A percentile compares a stretch with the other conserved stretches of the same genome.
Evolutionary conservation across 768 basidiomycete species (phyloP).

Genomic region (Lentinula edodes): DNA sequence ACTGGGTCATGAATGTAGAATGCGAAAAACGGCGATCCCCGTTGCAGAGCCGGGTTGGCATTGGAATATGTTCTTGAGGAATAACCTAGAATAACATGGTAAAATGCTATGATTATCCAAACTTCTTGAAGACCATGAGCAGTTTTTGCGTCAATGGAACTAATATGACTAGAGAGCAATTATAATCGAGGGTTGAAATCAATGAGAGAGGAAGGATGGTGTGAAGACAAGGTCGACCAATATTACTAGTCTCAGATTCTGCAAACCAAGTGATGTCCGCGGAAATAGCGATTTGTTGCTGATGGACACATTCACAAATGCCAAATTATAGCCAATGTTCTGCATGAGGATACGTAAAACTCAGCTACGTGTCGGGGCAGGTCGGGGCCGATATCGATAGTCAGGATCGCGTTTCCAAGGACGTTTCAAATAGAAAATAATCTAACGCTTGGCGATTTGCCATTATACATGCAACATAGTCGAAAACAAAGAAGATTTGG

Average conservation of each 20-base stretch:
- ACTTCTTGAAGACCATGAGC: background rate
- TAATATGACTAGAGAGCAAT: background rate
- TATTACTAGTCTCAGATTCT: too few relatives aligned
- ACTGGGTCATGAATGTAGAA: background rate
- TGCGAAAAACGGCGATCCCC: background rate
- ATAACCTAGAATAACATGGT: too few relatives aligned
- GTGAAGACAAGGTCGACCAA: too few relatives aligned
- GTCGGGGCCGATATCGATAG: background rate
- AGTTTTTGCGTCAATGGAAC: conserved; percentile 1
- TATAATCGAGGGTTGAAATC: too few relatives aligned
- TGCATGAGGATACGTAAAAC: background rate
- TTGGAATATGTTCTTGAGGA: background rate
- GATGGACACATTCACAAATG: background rate
- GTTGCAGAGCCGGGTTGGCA: background rate
- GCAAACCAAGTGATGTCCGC: background rate
- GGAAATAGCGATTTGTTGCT: background rate
- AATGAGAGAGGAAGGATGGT: too few relatives aligned
- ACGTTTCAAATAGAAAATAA: background rate
- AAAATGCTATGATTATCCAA: too few relatives aligned
- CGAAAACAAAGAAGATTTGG: too few relatives aligned
- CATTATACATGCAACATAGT: too few relatives aligned
- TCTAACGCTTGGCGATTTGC: background rate
- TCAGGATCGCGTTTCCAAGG: background rate
- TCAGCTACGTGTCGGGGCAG: background rate
- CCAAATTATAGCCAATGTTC: background rate